Base-by-base conservation (phyloP, 257 asterid genomes). In the Petunia axillaris region DNA sequence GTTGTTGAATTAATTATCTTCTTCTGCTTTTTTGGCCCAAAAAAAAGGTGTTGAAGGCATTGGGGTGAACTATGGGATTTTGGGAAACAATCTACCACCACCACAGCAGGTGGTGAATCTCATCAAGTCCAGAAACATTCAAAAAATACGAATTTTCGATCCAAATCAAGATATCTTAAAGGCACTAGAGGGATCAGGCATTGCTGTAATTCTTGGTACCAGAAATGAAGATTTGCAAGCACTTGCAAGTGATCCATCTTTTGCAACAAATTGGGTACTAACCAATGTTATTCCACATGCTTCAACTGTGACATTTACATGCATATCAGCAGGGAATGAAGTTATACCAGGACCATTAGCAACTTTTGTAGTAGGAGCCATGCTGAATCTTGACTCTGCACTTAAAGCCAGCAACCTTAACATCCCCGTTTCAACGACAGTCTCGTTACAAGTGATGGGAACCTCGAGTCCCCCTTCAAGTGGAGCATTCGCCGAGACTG, bases 271-370 rank as follows among this genome's bases (percentile, higher is more conserved):
- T 1, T 89, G 91, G 93, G 83, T 89, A 3, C 35, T 16, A 3
- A 58, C 79, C 13, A 77, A 88, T 68, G 63, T 88, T 43, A 7
- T 68, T 2, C 91, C 90, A 4, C 78, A 86, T 50, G 39, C 37
- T 1, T 25, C 80, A 0, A 38, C 43, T 0, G 52, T 84, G 1
- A 64, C 55, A 0, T 35, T 88, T 79, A 64, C 81, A 3, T 48
- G 60, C 82, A 62, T 89, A 40, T 50, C 86, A 0, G 90, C 77
- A 4, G 91, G 93, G 25, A 88, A 88, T 50, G 91, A 88, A 80
- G 91, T 89, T 1, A 70, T 85, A 59, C 91, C 91, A 0, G 86
- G 87, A 11, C 75, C 78, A 0, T 59, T 83, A 46, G 81, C 83
- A 0, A 81, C 60, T 6, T 86, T 75, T 60, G 54, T 89, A 9